Conservation (phyloP, 139 green algal species). For the Chlamydomonas sp. region DNA sequence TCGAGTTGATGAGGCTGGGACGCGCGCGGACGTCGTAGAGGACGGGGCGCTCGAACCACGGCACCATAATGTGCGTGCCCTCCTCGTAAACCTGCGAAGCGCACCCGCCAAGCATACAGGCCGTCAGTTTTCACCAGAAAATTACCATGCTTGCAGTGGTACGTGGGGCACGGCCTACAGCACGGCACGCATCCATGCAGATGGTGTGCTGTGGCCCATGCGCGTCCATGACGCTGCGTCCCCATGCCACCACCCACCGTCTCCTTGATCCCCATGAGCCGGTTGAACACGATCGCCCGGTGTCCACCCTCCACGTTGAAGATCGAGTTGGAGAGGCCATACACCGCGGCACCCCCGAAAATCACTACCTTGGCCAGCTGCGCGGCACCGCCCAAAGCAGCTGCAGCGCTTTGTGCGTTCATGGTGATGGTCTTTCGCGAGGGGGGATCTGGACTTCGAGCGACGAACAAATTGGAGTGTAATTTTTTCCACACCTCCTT, state of each 20-base stretch:
- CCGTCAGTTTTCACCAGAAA: too few relatives aligned
- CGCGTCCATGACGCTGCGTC: too few relatives aligned
- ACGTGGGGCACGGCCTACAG: too few relatives aligned
- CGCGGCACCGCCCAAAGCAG: background rate
- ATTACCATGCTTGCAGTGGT: too few relatives aligned
- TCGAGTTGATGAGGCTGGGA: conserved; percentile 87
- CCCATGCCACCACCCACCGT: conserved; percentile 37
- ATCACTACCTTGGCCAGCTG: conserved; percentile 13
- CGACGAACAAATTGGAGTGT: too few relatives aligned
- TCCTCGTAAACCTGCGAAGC: conserved; percentile 82
- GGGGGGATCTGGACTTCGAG: too few relatives aligned
- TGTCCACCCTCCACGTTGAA: conserved; percentile 99
- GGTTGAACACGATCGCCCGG: conserved; percentile 97
- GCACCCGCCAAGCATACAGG: too few relatives aligned
- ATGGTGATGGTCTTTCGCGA: conserved; percentile 5
- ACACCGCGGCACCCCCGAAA: conserved; percentile 44
- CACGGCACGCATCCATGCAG: too few relatives aligned
- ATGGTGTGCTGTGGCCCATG: too few relatives aligned
- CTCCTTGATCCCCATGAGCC: conserved; percentile 89
- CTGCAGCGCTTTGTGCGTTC: conserved; percentile 14
- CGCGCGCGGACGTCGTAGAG: conserved; percentile 95
- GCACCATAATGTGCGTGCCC: conserved; percentile 96
- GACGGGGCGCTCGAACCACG: conserved; percentile 94
- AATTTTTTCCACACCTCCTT: background rate
- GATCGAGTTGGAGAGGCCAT: conserved; percentile 70